A percentile compares a stretch with the other conserved stretches of the same genome.
These are phyloP conservation scores for Dothideomycetes sp. DNA, from an alignment of 2,329 filamentous ascomycete species.

Conservation along the genomic window DNA sequence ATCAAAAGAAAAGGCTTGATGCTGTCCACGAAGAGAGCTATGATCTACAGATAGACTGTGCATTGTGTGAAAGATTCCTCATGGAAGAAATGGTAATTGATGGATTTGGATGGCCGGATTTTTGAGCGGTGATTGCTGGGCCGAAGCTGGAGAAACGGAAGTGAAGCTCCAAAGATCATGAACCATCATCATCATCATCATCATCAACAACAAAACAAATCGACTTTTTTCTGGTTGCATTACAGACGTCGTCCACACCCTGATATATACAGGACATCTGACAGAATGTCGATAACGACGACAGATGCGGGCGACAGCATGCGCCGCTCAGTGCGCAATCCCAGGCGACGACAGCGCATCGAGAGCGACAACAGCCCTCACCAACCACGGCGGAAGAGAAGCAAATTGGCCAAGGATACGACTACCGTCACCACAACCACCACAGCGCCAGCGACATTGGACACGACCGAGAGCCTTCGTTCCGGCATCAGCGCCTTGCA, in stretches of 20 bases:
- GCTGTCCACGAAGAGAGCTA: no score
- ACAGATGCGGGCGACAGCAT: constrained; percentile 18
- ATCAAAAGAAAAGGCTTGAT: no score
- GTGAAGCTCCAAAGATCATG: constrained; percentile 1
- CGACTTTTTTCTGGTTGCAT: no score
- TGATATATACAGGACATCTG: neutral
- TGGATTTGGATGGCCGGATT: no score
- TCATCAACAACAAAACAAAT: neutral
- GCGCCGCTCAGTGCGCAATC: constrained; percentile 32
- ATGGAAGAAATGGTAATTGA: no score
- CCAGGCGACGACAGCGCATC: constrained; percentile 37
- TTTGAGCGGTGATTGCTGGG: neutral
- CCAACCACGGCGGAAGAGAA: constrained; percentile 36
- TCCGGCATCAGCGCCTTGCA: constrained; percentile 6
- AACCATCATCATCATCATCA: constrained; percentile 11
- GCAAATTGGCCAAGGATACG: constrained; percentile 31
- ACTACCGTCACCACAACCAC: constrained; percentile 9
- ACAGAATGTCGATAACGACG: constrained; percentile 11
- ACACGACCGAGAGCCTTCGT: constrained; percentile 12
- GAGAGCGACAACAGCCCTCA: constrained; percentile 25
- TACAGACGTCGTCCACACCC: neutral
- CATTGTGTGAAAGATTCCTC: no score
- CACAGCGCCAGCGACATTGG: neutral
- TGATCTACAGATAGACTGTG: no score
- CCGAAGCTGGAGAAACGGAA: no score